Conservation (phyloP, 2,329 filamentous ascomycete genomes). For the Fusarium penzigii region DNA sequence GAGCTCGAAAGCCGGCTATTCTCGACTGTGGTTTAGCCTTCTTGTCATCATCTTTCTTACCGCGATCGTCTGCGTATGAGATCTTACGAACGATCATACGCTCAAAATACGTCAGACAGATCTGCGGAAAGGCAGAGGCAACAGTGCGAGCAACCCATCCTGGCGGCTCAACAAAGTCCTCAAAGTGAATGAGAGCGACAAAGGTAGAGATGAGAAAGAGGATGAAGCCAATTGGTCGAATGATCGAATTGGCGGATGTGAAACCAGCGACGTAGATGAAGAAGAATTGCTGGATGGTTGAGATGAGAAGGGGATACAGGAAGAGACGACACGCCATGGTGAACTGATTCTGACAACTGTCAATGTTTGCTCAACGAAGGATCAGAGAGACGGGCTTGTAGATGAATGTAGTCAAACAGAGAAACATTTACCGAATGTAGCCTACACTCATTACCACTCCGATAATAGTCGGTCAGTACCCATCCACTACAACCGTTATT, state of each 20-base stretch:
- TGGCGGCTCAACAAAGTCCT: slow-evolving; percentile 18
- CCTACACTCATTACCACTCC: too few species aligned
- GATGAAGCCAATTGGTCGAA: slow-evolving; percentile 18
- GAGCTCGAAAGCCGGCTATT: slow-evolving; percentile 3
- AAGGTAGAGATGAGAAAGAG: slow-evolving; percentile 20
- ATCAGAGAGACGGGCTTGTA: too few species aligned
- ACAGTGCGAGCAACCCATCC: slow-evolving; percentile 23
- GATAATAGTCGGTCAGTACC: too few species aligned
- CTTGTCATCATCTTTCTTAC: slow-evolving; percentile 4
- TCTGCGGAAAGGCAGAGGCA: slow-evolving; percentile 21
- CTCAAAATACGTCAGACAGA: slow-evolving; percentile 23
- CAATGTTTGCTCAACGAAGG: too few species aligned
- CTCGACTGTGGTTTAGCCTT: neutral
- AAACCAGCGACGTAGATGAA: slow-evolving; percentile 25
- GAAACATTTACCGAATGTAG: too few species aligned
- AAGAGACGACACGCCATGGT: slow-evolving; percentile 18
- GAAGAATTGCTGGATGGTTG: slow-evolving; percentile 21
- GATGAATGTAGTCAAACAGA: too few species aligned
- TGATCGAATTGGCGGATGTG: slow-evolving; percentile 12
- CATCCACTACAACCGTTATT: too few species aligned
- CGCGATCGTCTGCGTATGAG: slow-evolving; percentile 2
- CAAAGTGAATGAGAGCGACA: slow-evolving; percentile 15
- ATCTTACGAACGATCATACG: slow-evolving; percentile 24
- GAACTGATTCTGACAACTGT: neutral
- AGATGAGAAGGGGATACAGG: slow-evolving; percentile 19